Evolutionary conservation across 352 stramenopile species (phyloP).

Genomic region (Plasmopara muralis): DNA sequence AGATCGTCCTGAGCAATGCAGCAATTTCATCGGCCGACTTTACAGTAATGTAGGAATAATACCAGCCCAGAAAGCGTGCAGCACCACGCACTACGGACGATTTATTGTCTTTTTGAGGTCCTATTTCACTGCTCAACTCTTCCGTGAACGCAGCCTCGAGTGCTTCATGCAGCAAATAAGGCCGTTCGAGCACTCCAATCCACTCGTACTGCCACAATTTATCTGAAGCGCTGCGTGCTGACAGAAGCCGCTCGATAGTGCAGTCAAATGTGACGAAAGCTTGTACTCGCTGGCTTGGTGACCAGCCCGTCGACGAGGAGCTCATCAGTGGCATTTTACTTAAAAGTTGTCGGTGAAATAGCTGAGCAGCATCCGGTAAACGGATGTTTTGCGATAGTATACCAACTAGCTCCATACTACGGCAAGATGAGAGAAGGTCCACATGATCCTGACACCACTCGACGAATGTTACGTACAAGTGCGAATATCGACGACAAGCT

Average conservation of each 20-base stretch:
- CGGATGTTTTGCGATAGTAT: slow-evolving; percentile 21
- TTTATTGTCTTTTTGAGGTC: not conserved
- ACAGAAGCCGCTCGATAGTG: slow-evolving; percentile 17
- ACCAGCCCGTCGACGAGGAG: slow-evolving; percentile 1
- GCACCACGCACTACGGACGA: slow-evolving; percentile 7
- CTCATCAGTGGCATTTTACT: slow-evolving; percentile 8
- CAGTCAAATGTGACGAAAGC: slow-evolving; percentile 10
- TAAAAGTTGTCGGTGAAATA: slow-evolving; percentile 24
- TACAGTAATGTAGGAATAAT: slow-evolving; percentile 25
- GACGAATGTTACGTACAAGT: slow-evolving; percentile 36
- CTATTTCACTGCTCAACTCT: not conserved
- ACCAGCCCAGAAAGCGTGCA: slow-evolving; percentile 37
- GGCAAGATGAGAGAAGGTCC: slow-evolving; percentile 28
- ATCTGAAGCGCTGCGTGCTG: slow-evolving; percentile 11
- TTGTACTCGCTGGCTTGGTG: slow-evolving; percentile 8
- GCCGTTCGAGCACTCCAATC: slow-evolving; percentile 26
- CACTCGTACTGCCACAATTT: slow-evolving; percentile 27
- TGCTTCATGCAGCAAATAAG: slow-evolving; percentile 23
- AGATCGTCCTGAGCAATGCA: slow-evolving; percentile 17
- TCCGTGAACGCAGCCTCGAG: slow-evolving; percentile 17
- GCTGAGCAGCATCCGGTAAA: slow-evolving; percentile 4
- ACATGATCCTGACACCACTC: slow-evolving; percentile 28
- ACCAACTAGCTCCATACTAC: slow-evolving; percentile 32
- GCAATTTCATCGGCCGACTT: slow-evolving; percentile 16
- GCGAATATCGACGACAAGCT: slow-evolving; percentile 25